These are phyloP conservation scores for Camellia japonica DNA, from an alignment of 148 eudicot genomes.

Conservation along the genomic window DNA sequence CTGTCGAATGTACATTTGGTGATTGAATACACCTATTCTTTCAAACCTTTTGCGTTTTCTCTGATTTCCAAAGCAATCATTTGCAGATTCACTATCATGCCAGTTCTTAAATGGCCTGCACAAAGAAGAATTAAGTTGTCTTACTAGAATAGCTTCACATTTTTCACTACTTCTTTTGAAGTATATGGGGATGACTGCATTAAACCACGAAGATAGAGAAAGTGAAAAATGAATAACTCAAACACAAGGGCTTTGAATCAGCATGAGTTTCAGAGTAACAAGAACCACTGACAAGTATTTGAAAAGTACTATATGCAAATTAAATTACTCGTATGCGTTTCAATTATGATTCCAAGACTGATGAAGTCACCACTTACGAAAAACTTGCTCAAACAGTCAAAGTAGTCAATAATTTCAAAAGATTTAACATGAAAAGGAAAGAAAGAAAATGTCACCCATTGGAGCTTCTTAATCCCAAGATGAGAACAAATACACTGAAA, in stretches of 20 bases:
- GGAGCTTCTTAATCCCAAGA: not conserved
- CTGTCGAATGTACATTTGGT: not conserved
- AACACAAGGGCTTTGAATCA: not conserved
- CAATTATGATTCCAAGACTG: not conserved
- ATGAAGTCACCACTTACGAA: not conserved
- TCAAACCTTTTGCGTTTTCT: slow-evolving; percentile 64
- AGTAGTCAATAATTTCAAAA: not conserved
- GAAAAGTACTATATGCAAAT: slow-evolving; percentile 1
- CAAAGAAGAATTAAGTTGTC: not conserved
- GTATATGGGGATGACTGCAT: not conserved
- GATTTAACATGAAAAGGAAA: not conserved
- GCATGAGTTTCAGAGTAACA: not conserved
- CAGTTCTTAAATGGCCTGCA: slow-evolving; percentile 40
- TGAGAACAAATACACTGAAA: not conserved
- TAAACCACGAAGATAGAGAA: not conserved
- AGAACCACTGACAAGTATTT: not conserved
- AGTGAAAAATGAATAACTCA: not conserved
- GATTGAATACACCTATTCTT: slow-evolving; percentile 7
- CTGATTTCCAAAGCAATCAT: slow-evolving; percentile 34
- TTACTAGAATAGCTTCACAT: not conserved
- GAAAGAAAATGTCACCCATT: not conserved
- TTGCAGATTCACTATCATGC: slow-evolving; percentile 30
- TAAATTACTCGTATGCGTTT: not conserved
- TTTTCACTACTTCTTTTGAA: not conserved
- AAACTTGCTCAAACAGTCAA: not conserved